Evolutionary conservation across 2,329 filamentous ascomycete genomes (phyloP), one percentile per base, ranked within the genome.

Genomic region (Pseudofabraea citricarpa): DNA sequence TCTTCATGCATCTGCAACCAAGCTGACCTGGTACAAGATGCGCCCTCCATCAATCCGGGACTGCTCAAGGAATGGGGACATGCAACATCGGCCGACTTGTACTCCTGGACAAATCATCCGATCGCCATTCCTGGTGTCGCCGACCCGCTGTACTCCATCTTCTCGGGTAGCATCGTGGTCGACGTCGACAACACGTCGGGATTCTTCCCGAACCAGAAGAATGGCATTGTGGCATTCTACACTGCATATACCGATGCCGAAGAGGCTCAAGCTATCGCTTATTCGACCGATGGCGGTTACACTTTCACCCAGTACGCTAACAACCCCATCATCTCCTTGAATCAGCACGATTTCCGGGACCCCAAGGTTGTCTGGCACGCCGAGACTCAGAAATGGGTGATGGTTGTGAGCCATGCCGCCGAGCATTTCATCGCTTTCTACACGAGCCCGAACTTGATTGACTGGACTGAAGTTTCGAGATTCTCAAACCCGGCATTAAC

Each of bases 61-160:
- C 75, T 75, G 1, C 76, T 79, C 44, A 72, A 81, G 53, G 77
- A 82, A 51, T 83, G 79, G 80, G 79, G 80, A 12, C 79, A 83
- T 52, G 78, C 78, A 3, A 82, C 78, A 2, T 77, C 72, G 27
- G 54, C 61, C 9, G 79, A 84, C 50, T 62, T 83, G 2, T 81
- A 78, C 53, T 72, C 75, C 46, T 85, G 80, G 79, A 65, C 64
- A 1, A 81, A 83, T 49, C 78, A 82, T 52, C 72, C 73, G 3
- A 75, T 83, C 49, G 79, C 3, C 74, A 65, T 36, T 71, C 72
- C 2, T 62, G 66, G 0, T 64, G 66, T 21, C 54, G 70, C 13
- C 61, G 56, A 0, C 61, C 66, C 6, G 69, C 62, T 43, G 66
- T 37, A 42, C 7, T 31, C 27, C 31, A 42, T 74, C 32, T 77